phyloP scores from a whole-genome alignment of 2,329 filamentous ascomycete genomes.

The Arthroderma uncinatum region DNA sequence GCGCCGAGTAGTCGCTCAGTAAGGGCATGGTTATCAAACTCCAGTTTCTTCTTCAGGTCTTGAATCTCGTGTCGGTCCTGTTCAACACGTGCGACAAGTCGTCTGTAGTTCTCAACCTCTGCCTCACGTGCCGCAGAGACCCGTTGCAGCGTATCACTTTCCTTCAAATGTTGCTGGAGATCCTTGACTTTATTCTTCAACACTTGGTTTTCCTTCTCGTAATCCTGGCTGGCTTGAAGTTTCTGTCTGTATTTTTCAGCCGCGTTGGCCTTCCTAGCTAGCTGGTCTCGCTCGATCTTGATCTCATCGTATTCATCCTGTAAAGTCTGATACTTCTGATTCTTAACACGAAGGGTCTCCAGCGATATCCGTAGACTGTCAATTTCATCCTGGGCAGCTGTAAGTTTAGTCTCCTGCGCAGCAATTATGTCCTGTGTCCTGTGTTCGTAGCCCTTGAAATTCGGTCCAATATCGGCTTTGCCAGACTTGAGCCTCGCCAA shows the following conservation, averaged over 20 bases:
- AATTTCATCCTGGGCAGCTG: slow-evolving; percentile 39
- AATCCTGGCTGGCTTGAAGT: slow-evolving; percentile 38
- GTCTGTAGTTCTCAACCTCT: slow-evolving; percentile 36
- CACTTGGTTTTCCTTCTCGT: slow-evolving; percentile 39
- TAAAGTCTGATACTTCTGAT: slow-evolving; percentile 36
- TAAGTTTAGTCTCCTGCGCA: slow-evolving; percentile 55
- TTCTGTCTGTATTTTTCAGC: slow-evolving; percentile 42
- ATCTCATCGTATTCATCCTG: slow-evolving; percentile 42
- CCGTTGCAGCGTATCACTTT: slow-evolving; percentile 33
- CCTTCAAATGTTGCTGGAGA: slow-evolving; percentile 37
- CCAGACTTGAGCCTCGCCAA: slow-evolving; percentile 43
- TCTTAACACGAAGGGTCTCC: slow-evolving; percentile 36
- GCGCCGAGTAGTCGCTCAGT: slow-evolving; percentile 35
- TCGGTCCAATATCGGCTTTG: slow-evolving; percentile 38
- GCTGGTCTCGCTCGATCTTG: slow-evolving; percentile 37
- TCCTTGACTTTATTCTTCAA: slow-evolving; percentile 39
- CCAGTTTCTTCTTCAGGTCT: slow-evolving; percentile 38
- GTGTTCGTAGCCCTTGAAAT: slow-evolving; percentile 32
- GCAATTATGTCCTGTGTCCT: slow-evolving; percentile 58
- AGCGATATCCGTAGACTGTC: slow-evolving; percentile 35
- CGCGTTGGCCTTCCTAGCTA: slow-evolving; percentile 38
- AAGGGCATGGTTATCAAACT: slow-evolving; percentile 39
- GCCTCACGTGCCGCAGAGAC: slow-evolving; percentile 32
- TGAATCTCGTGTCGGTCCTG: slow-evolving; percentile 39
- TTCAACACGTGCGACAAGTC: slow-evolving; percentile 37